Conservation (phyloP, 495 filamentous ascomycete species). For the Viridothelium virens region DNA sequence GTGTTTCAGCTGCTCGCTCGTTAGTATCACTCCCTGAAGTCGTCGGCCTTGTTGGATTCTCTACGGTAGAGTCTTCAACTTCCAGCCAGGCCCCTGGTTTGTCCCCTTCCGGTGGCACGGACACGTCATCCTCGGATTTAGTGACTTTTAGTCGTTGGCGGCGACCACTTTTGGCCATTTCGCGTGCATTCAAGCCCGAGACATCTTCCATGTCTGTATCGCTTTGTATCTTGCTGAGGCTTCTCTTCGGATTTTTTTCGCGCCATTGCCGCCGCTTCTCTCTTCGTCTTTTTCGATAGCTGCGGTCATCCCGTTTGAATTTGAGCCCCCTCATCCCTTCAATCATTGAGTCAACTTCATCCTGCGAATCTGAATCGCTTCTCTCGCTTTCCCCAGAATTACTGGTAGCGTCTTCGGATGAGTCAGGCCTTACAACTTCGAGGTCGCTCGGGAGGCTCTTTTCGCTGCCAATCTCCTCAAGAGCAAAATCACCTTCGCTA, state of each 20-base stretch:
- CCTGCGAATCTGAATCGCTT: conserved; percentile 9
- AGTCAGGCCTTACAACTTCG: conserved; percentile 32
- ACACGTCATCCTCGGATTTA: background rate
- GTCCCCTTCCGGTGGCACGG: background rate
- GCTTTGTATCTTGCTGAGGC: conserved; percentile 31
- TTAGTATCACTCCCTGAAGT: conserved; percentile 5
- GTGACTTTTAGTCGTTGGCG: background rate
- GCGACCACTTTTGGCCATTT: conserved; percentile 9
- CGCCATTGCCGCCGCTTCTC: conserved; percentile 14
- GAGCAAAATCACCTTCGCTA: conserved; percentile 19
- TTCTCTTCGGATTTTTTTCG: conserved; percentile 27
- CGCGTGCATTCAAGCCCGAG: background rate
- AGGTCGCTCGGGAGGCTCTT: conserved; percentile 28
- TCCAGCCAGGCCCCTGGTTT: background rate
- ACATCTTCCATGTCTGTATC: conserved; percentile 29
- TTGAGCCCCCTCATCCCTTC: background rate
- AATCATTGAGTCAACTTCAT: background rate
- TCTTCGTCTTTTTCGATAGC: conserved; percentile 21
- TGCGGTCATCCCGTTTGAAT: background rate
- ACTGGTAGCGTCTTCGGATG: conserved; percentile 31
- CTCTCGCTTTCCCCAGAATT: conserved; percentile 10
- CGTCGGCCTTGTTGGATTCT: background rate
- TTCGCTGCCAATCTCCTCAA: conserved; percentile 33
- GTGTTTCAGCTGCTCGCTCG: background rate
- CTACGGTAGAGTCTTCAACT: background rate